A percentile compares a stretch with the other conserved stretches of the same genome.
Evolutionary conservation across 1,284 basidiomycete genomes (phyloP).

Genomic region (Volvariella surrecta): DNA sequence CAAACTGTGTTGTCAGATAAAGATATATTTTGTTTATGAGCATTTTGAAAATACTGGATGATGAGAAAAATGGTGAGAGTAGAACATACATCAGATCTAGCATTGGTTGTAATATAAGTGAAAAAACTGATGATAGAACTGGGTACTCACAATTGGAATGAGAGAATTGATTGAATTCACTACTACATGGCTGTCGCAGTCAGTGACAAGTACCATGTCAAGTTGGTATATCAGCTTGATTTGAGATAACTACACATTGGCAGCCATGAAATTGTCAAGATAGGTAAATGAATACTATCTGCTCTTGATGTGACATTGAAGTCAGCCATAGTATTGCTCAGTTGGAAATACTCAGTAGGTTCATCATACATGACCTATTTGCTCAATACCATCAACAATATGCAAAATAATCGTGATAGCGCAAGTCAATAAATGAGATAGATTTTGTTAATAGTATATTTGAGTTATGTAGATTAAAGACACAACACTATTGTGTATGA

Average conservation of each 20-base stretch:
- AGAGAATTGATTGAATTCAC: background rate
- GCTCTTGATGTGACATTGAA: constrained; percentile 17
- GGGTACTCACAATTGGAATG: background rate
- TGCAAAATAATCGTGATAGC: constrained; percentile 31
- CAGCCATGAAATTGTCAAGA: background rate
- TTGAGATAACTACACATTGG: background rate
- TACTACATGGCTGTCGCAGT: background rate
- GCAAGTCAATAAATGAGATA: constrained; percentile 22
- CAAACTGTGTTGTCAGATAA: constrained; percentile 8
- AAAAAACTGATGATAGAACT: background rate
- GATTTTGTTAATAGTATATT: constrained; percentile 29
- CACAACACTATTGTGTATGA: background rate
- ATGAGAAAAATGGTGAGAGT: constrained; percentile 7
- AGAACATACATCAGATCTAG: constrained; percentile 10
- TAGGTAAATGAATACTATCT: background rate
- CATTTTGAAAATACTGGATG: background rate
- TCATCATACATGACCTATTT: constrained; percentile 30
- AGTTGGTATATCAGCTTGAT: background rate
- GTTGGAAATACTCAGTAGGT: constrained; percentile 32
- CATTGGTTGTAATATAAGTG: background rate
- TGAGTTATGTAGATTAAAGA: constrained; percentile 18
- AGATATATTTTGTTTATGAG: constrained; percentile 9
- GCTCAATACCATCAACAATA: constrained; percentile 24
- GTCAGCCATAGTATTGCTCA: constrained; percentile 21
- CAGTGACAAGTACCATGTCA: background rate